Base-by-base conservation (phyloP, 768 basidiomycete species). In the Boletus sensibilis region DNA sequence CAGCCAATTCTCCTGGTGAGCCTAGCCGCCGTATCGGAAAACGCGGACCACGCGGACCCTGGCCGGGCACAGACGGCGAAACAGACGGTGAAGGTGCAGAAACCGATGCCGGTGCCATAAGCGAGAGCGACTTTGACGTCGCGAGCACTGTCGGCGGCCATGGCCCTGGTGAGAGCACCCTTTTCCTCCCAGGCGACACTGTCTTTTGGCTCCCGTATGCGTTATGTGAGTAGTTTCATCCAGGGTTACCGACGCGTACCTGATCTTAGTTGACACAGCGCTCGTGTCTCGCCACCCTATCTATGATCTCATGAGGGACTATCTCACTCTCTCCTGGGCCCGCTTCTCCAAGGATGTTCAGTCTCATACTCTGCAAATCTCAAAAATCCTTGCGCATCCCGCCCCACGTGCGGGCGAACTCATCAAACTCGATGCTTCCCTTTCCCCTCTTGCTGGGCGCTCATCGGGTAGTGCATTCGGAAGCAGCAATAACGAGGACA, bases 161-260 rank as follows among this genome's bases (percentile, higher is more conserved):
- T 68, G 87, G 85, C 9, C 90, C 90, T 25, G 90, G 92, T 8
- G 92, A 92, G 72, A 93, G 91, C 69, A 93, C 92, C 4, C 76
- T 94, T 34, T 94, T 94, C 75, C 77, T 94, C 29, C 91, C 92
- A 1, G 90, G 89, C 1, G 92, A 94, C 64, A 90, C 92, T 16
- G 92, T 93, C 31, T 94, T 95, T 67, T 97, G 94, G 95, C 80
- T 97, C 38, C 95, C 95, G 4, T 96, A 95, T 67, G 89, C 91
- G 2, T 76, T 97, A 39, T 93, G 92, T 92, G 66, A 72, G 87
- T 79, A 18, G 25, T 20, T 59, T 51, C 56, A 42, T 38, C 56
- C 34, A 42, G 0, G 2, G 31, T 13, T 49, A 10, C 58, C 41
- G 14, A 47, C 44, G 20, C 49, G 27, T 43, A 35, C 57, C 48